Base-by-base conservation (phyloP, 2,329 filamentous ascomycete genomes). In the Ophiostoma novo-ulmi region DNA sequence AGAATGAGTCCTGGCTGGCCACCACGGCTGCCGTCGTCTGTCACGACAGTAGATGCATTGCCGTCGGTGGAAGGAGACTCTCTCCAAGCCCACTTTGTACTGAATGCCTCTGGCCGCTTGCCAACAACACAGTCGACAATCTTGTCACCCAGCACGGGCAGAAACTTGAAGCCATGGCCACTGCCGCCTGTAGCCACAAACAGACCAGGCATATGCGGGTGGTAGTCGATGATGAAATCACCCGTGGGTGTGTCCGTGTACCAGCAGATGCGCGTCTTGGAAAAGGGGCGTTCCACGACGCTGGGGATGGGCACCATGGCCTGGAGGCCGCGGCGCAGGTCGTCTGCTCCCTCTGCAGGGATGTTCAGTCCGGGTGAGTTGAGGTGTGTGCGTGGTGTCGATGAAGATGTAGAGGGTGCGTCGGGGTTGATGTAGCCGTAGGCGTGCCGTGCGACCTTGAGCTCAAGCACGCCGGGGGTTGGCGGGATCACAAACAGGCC, bases 401-500 rank as follows among this genome's bases (percentile, higher is more conserved):
- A 83, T 0, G 74, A 69, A 1, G 70, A 70, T 5, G 67, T 68
- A 71, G 69, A 75, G 58, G 7, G 14, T n/a, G 36, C 36, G 22
- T 78, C 78, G 0, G 85, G 85, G 76, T 88, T 87, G 72, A 85
- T 77, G 77, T 92, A 92, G 35, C 90, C 90, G 76, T 87, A 91
- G 10, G 85, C 84, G 80, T 93, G 90, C 1, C 89, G 83, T 6
- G 88, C 89, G 71, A 91, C 81, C 79, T 93, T 93, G 74, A 93
- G 83, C n/a, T 88, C 77, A 48, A 80, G 78, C 73, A 85, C 81
- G 22, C 67, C 67, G 38, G 71, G 70, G 2, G 80, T 80, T 0
- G 92, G 91, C 4, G 91, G 90, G 73, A 94, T 91, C 77, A 91
- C 84, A 82, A 93, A 94, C 72, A 91, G 83, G 10, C 91, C 91